phyloP scores from a whole-genome alignment of 192 early-diverging fungal genomes.

The Coemansia nantahalensis region DNA sequence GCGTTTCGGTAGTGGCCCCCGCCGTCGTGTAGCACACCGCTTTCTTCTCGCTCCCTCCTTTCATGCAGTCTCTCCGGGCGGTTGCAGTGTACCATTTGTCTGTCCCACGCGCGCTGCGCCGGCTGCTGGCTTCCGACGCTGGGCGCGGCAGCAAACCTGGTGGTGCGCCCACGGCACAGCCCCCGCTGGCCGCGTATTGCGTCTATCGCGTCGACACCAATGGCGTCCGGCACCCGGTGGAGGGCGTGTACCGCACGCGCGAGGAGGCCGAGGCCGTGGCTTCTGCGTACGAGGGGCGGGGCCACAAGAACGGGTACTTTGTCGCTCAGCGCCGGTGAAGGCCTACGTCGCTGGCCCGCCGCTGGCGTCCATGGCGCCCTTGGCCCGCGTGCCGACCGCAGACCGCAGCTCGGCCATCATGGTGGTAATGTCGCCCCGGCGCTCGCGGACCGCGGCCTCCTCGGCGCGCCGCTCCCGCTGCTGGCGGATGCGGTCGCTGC shows the following conservation, averaged over 20 bases:
- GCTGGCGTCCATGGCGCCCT: too few relatives aligned
- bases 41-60: background rate
- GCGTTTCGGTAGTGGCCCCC: background rate
- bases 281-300: slow-evolving; percentile 17
- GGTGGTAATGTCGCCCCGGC: slow-evolving; percentile 16
- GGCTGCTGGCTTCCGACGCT: too few relatives aligned
- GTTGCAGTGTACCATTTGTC: too few relatives aligned
- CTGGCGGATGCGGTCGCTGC: slow-evolving; percentile 39
- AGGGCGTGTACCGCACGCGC: slow-evolving; percentile 7
- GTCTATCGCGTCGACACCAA: slow-evolving; percentile 37
- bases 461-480: slow-evolving; percentile 23
- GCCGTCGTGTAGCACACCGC: background rate
- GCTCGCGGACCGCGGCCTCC: slow-evolving; percentile 16
- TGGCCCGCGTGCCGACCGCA: slow-evolving; percentile 25
- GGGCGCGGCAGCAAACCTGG: too few relatives aligned
- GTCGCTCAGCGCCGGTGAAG: slow-evolving; percentile 1
- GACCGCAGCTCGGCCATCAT: slow-evolving; percentile 43
- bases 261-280: slow-evolving; percentile 13
- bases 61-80: background rate
- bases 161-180: too few relatives aligned
- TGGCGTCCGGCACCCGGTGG: slow-evolving; percentile 24
- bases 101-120: too few relatives aligned
- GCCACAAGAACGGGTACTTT: slow-evolving; percentile 43
- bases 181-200: background rate
- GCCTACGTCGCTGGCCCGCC: too few relatives aligned